phyloP scores from a whole-genome alignment of 257 asterid species.

The Lavandula angustifolia region DNA sequence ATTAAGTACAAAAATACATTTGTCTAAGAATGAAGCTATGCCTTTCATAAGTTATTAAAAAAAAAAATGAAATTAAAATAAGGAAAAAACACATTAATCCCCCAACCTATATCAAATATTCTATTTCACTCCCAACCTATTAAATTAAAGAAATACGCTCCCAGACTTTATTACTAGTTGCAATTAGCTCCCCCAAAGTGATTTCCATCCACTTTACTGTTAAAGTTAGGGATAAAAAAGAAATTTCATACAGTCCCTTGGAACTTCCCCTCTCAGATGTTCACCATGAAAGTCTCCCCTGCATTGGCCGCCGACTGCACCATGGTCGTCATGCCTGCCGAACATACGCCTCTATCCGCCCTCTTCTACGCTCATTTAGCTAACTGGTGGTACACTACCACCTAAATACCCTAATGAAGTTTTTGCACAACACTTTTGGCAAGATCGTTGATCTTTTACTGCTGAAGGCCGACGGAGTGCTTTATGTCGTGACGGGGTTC shows the following conservation, averaged over 20 bases:
- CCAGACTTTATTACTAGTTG: too few relatives aligned
- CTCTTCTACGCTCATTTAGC: constrained; percentile 56
- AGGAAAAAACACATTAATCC: too few relatives aligned
- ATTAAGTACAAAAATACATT: neutral
- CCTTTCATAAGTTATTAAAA: too few relatives aligned
- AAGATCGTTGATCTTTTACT: neutral
- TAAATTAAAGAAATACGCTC: too few relatives aligned
- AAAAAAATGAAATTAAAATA: too few relatives aligned
- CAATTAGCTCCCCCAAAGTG: too few relatives aligned
- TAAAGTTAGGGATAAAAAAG: too few relatives aligned
- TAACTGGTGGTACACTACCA: constrained; percentile 45
- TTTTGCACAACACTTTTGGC: neutral
- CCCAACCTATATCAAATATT: too few relatives aligned
- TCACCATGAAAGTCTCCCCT: constrained; percentile 50
- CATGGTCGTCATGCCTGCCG: constrained; percentile 61
- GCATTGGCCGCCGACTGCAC: constrained; percentile 68
- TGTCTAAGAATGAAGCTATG: constrained; percentile 21
- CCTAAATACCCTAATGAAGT: too few relatives aligned
- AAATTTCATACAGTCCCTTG: too few relatives aligned
- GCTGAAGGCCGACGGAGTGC: constrained; percentile 71
- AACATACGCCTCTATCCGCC: constrained; percentile 66
- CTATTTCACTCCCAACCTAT: too few relatives aligned
- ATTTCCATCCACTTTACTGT: too few relatives aligned
- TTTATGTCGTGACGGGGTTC: constrained; percentile 69
- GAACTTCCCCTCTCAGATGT: constrained; percentile 61